phyloP scores from a whole-genome alignment of 2,329 filamentous ascomycete species.

The Fusarium papillatum region DNA sequence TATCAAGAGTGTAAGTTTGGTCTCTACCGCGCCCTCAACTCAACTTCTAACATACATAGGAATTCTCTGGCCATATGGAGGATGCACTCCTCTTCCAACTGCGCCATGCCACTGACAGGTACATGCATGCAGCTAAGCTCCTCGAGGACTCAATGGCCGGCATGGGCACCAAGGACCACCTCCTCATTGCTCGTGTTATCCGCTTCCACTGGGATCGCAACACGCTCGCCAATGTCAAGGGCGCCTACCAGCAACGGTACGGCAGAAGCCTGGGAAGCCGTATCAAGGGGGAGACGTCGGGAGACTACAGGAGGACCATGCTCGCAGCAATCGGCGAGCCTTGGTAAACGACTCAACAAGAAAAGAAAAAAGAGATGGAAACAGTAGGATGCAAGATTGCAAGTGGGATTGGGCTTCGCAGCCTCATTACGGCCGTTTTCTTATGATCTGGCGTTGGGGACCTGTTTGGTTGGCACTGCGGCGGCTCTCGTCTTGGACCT shows the following conservation, averaged over 20 bases:
- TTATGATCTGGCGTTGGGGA: conserved; percentile 33
- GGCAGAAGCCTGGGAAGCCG: conserved; percentile 75
- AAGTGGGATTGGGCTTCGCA: conserved; percentile 11
- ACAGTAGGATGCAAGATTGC: not conserved
- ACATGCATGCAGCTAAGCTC: conserved; percentile 84
- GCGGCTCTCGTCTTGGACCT: conserved; percentile 14
- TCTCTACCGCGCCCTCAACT: not conserved
- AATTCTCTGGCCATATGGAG: conserved; percentile 95
- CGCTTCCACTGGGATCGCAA: conserved; percentile 86
- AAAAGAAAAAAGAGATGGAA: not conserved
- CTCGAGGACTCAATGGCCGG: conserved; percentile 93
- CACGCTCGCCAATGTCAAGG: conserved; percentile 82
- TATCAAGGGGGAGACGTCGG: conserved; percentile 87
- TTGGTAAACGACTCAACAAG: conserved; percentile 20
- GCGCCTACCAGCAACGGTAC: conserved; percentile 81
- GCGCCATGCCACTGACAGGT: conserved; percentile 82
- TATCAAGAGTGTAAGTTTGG: conserved; percentile 72
- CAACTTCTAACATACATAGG: conserved; percentile 52
- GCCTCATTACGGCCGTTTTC: conserved; percentile 20
- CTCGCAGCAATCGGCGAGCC: conserved; percentile 73
- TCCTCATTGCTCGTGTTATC: conserved; percentile 84
- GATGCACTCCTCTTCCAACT: conserved; percentile 86
- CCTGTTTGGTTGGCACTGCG: conserved; percentile 21
- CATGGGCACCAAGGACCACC: conserved; percentile 86
- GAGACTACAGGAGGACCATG: conserved; percentile 84